Evolutionary conservation across 2,329 filamentous ascomycete genomes (phyloP).

Genomic region (Nemania sp.): DNA sequence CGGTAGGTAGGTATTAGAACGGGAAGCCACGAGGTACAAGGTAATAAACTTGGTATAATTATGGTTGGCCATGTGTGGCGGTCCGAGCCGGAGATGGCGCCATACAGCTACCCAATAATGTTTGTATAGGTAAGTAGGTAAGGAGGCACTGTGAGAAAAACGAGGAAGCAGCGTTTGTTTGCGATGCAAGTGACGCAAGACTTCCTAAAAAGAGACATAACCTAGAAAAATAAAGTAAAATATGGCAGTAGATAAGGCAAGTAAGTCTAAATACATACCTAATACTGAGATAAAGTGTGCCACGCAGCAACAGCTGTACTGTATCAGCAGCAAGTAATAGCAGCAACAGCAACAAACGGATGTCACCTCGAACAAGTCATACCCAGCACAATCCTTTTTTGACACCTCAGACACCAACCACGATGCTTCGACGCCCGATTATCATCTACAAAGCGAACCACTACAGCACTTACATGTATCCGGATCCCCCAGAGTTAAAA

Average conservation of each 20-base stretch:
- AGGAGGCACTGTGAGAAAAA: neutral
- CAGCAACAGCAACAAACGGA: constrained; percentile 21
- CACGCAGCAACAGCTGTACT: constrained; percentile 14
- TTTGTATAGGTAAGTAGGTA: neutral
- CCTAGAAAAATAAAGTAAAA: neutral
- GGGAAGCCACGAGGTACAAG: neutral
- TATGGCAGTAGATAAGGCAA: constrained; percentile 16
- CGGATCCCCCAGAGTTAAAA: neutral
- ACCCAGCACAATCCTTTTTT: constrained; percentile 5
- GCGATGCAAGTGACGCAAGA: neutral
- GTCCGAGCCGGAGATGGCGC: constrained; percentile 3
- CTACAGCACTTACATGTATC: neutral
- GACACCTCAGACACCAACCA: constrained; percentile 13
- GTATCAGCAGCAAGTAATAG: no score
- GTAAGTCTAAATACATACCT: neutral
- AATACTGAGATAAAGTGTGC: neutral
- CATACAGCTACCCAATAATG: neutral
- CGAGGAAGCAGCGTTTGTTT: neutral
- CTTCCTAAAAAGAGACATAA: neutral
- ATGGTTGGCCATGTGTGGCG: neutral
- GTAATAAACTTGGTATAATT: neutral
- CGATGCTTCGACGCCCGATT: neutral
- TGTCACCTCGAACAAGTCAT: constrained; percentile 25
- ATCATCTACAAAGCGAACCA: neutral
- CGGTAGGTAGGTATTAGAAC: neutral